These are phyloP conservation scores for Talaromyces ruber DNA, from an alignment of 495 filamentous ascomycete species.

Conservation along the genomic window DNA sequence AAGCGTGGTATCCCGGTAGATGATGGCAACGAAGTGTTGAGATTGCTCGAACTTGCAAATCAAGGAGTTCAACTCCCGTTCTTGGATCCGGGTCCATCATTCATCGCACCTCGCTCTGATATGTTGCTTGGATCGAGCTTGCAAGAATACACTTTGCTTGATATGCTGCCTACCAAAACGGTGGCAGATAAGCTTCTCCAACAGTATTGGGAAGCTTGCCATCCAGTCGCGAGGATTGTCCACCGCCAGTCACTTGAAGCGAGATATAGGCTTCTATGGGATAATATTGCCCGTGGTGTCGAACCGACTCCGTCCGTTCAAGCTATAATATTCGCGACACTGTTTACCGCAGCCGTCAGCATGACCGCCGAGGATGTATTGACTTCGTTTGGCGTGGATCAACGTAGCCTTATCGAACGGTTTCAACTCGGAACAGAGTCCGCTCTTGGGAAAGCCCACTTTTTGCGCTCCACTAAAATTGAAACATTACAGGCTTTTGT, in stretches of 20 bases:
- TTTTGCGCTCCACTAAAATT: conserved; percentile 58
- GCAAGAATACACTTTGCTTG: conserved; percentile 37
- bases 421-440: conserved; percentile 57
- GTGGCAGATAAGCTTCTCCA: conserved; percentile 47
- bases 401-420: conserved; percentile 43
- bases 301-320: conserved; percentile 56
- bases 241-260: conserved; percentile 57
- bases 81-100: conserved; percentile 41
- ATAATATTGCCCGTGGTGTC: conserved; percentile 35
- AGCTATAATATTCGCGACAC: conserved; percentile 56
- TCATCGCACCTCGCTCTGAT: conserved; percentile 51
- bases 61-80: conserved; percentile 5
- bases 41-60: conserved; percentile 2
- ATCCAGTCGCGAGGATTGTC: conserved; percentile 54
- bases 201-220: conserved; percentile 58
- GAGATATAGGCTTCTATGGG: conserved; percentile 56
- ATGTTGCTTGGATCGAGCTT: conserved; percentile 55
- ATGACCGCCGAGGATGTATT: conserved; percentile 44
- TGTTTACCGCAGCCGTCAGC: conserved; percentile 61
- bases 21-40: neutral
- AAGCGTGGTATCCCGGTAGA: neutral
- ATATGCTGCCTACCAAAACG: conserved; percentile 43
- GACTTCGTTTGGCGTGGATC: conserved; percentile 39
- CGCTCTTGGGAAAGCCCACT: conserved; percentile 55
- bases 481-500: conserved; percentile 68